Evolutionary conservation across 805 yeast genomes (phyloP).

Genomic region (Candida tibetensis): DNA sequence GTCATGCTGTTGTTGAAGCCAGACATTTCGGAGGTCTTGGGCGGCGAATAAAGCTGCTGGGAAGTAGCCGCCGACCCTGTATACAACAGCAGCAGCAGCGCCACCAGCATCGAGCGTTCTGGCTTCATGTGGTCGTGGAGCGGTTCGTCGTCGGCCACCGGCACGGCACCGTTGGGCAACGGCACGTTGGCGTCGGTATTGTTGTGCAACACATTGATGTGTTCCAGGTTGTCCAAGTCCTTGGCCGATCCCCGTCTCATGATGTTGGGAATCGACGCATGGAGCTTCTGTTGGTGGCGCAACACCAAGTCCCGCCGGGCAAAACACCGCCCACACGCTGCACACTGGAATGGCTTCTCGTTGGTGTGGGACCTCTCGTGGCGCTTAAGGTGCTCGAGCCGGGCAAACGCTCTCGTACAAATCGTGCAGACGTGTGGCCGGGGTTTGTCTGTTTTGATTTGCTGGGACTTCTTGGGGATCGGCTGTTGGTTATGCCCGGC

Average conservation of each 20-base stretch:
- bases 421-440: conserved; percentile 87
- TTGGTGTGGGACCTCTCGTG: conserved; percentile 89
- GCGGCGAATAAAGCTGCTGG: conserved; percentile 15
- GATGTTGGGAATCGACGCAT: conserved; percentile 48
- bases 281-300: conserved; percentile 93
- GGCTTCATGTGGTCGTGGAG: neutral
- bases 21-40: conserved; percentile 8
- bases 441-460: conserved; percentile 88
- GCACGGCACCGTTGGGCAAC: conserved; percentile 21
- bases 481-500: conserved; percentile 45
- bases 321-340: conserved; percentile 93
- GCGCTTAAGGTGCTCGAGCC: conserved; percentile 89
- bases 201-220: conserved; percentile 50
- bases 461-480: conserved; percentile 80
- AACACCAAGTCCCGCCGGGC: conserved; percentile 86
- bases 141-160: conserved; percentile 3
- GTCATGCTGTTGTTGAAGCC: neutral
- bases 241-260: conserved; percentile 30
- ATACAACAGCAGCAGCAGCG: conserved; percentile 1
- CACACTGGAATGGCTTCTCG: conserved; percentile 91
- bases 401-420: conserved; percentile 93
- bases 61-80: neutral
- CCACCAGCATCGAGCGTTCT: neutral
- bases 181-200: conserved; percentile 55
- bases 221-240: conserved; percentile 42